phyloP scores from a whole-genome alignment of 495 filamentous ascomycete genomes.

The Aspergillus hancockii region DNA sequence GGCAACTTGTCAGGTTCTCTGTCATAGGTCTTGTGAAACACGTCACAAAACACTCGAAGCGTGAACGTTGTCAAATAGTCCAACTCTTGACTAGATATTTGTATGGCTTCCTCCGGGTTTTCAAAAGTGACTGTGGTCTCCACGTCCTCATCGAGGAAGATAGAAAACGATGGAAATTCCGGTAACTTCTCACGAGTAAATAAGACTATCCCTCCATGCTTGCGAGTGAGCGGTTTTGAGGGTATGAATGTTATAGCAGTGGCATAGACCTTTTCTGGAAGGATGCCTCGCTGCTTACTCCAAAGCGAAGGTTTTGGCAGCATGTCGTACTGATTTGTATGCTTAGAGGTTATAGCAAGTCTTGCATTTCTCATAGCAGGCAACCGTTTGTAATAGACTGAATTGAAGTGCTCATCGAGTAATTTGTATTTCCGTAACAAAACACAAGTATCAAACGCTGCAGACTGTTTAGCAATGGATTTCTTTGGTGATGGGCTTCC shows the following conservation, averaged over 20 bases:
- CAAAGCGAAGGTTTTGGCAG: slow-evolving; percentile 77
- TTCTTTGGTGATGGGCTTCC: slow-evolving; percentile 66
- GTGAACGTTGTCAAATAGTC: slow-evolving; percentile 67
- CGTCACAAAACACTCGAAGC: slow-evolving; percentile 72
- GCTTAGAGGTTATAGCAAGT: slow-evolving; percentile 79
- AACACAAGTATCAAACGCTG: slow-evolving; percentile 84
- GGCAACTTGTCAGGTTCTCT: slow-evolving; percentile 62
- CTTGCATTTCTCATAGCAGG: slow-evolving; percentile 88
- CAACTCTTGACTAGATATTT: slow-evolving; percentile 41
- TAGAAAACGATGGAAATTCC: slow-evolving; percentile 62
- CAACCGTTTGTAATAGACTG: slow-evolving; percentile 69
- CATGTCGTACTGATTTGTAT: slow-evolving; percentile 73
- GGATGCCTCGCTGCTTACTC: slow-evolving; percentile 51
- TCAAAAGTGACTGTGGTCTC: slow-evolving; percentile 56
- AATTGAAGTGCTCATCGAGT: slow-evolving; percentile 71
- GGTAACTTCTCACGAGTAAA: slow-evolving; percentile 69
- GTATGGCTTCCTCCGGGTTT: slow-evolving; percentile 40
- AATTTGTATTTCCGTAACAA: slow-evolving; percentile 64
- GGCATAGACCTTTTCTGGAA: slow-evolving; percentile 60
- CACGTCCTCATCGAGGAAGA: slow-evolving; percentile 66
- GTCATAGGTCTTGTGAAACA: slow-evolving; percentile 87
- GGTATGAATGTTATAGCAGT: slow-evolving; percentile 63
- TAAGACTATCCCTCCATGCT: slow-evolving; percentile 67
- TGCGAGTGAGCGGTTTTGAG: slow-evolving; percentile 57
- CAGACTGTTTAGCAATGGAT: slow-evolving; percentile 80